Conservation (phyloP, 2,329 filamentous ascomycete genomes). For the Colletotrichum orchidophilum region DNA sequence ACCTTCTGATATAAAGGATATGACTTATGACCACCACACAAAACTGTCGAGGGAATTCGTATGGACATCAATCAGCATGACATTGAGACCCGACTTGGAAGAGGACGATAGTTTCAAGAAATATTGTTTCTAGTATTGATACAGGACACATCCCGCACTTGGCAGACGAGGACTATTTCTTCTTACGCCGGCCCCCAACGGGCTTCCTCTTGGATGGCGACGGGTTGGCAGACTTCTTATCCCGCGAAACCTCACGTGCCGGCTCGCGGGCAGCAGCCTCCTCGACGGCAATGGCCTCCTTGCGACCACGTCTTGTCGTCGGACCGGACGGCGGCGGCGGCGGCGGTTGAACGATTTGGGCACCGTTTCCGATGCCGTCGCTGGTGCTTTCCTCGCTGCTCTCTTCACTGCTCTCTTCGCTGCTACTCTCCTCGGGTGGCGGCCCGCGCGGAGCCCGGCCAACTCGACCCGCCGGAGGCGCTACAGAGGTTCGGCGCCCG, state of each 20-base stretch:
- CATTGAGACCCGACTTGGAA: not conserved
- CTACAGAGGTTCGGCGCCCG: constrained; percentile 38
- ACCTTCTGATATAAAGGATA: constrained; percentile 5
- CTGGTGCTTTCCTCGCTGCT: constrained; percentile 45
- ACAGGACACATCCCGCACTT: not conserved
- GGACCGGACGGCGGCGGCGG: constrained; percentile 4
- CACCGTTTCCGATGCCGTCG: constrained; percentile 48
- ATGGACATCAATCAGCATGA: not conserved
- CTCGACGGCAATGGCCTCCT: constrained; percentile 51
- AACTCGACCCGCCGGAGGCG: constrained; percentile 45
- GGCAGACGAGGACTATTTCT: constrained; percentile 42
- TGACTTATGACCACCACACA: constrained; percentile 2
- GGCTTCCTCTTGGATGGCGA: constrained; percentile 53
- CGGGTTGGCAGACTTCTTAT: constrained; percentile 50
- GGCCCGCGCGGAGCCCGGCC: constrained; percentile 41
- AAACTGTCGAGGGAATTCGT: not conserved
- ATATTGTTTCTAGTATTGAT: constrained; percentile 21
- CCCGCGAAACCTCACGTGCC: constrained; percentile 41
- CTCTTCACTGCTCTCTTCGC: constrained; percentile 43
- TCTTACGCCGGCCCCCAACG: constrained; percentile 43
- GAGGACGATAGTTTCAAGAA: not conserved
- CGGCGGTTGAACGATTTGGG: constrained; percentile 43
- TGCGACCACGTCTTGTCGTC: constrained; percentile 35
- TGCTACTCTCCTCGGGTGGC: constrained; percentile 42
- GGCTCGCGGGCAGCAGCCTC: constrained; percentile 42